Conservation (phyloP, 331 rosid genomes). For the Rosa hybrid region DNA sequence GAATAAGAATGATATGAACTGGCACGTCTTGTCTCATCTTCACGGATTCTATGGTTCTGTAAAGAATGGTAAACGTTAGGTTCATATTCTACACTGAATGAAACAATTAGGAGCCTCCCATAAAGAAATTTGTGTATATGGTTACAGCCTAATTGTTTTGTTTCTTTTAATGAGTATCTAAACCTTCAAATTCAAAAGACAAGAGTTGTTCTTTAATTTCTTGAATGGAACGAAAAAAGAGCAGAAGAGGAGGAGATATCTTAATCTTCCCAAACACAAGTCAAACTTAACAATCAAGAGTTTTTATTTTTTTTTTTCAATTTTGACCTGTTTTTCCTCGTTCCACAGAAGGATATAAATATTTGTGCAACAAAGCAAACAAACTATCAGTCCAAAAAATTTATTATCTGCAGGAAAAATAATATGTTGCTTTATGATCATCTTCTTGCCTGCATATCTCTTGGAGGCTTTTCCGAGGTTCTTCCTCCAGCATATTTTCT, state of each 20-base stretch:
- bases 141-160: background rate
- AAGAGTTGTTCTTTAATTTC: background rate
- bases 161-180: background rate
- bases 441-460: constrained; percentile 80
- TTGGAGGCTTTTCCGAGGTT: constrained; percentile 74
- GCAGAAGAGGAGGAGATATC: background rate
- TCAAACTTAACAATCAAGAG: background rate
- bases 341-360: background rate
- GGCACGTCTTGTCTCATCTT: constrained; percentile 79
- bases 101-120: background rate
- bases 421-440: constrained; percentile 1
- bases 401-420: background rate
- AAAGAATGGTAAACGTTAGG: constrained; percentile 25
- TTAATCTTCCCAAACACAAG: background rate
- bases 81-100: constrained; percentile 24
- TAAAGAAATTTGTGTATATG: constrained; percentile 13
- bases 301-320: background rate
- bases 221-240: background rate
- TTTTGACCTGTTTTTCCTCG: background rate
- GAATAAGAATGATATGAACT: constrained; percentile 97
- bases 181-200: background rate
- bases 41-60: constrained; percentile 60
- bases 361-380: background rate
- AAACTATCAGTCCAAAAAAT: background rate
- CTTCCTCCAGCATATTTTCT: constrained; percentile 65